phyloP scores from a whole-genome alignment of 768 basidiomycete species.

The Auricularia sp. region DNA sequence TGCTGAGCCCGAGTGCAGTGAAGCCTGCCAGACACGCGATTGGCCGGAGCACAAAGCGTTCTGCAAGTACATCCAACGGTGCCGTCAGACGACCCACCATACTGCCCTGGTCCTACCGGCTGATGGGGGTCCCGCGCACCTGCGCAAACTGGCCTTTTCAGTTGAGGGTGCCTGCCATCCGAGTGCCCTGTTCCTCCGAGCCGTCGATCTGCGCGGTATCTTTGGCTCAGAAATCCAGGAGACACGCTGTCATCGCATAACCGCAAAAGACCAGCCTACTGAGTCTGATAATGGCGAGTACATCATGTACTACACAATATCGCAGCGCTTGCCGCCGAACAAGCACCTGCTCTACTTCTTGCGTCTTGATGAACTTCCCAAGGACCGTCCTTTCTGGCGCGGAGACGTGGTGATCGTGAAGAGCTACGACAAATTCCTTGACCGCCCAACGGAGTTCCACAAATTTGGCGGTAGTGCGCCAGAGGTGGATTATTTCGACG shows the following conservation, averaged over 20 bases:
- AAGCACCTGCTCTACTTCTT: background rate
- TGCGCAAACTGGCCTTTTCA: background rate
- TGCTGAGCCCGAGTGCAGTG: background rate
- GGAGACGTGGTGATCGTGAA: background rate
- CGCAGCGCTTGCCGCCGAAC: background rate
- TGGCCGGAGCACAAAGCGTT: background rate
- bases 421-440: background rate
- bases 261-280: background rate
- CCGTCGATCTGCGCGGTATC: background rate
- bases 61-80: background rate
- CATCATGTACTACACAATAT: background rate
- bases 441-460: background rate
- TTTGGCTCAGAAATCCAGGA: background rate
- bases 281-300: background rate
- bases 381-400: background rate
- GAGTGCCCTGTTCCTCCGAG: background rate
- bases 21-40: background rate
- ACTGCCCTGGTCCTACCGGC: background rate
- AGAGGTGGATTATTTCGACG: background rate
- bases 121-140: background rate
- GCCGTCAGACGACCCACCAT: background rate
- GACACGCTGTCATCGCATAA: background rate
- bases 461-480: background rate
- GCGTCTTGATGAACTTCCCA: background rate
- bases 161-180: background rate